These are phyloP conservation scores for Populus pruinosa DNA, from an alignment of 345 rosid species.

Conservation along the genomic window DNA sequence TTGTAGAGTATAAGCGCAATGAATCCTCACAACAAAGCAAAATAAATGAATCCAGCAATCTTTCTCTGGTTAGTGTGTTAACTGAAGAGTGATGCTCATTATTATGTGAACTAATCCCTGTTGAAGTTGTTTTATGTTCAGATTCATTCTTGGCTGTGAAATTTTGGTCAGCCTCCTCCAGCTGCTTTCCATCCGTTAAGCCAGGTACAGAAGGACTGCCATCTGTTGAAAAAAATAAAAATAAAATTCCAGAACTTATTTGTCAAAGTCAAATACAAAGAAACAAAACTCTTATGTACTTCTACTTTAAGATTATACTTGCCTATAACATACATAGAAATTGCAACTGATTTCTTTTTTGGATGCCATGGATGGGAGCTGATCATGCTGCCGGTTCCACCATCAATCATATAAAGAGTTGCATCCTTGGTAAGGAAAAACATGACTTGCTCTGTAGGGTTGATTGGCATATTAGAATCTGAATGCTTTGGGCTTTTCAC, in stretches of 20 bases:
- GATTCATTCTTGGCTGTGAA: constrained; percentile 1
- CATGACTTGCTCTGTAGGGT: constrained; percentile 15
- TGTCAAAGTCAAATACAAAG: not conserved
- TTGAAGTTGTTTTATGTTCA: not conserved
- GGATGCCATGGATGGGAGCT: constrained; percentile 15
- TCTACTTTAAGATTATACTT: constrained; percentile 17
- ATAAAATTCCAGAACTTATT: not conserved
- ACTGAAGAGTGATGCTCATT: not conserved
- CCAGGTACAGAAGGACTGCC: not conserved
- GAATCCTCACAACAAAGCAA: constrained; percentile 29
- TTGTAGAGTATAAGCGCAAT: constrained; percentile 29
- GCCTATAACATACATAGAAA: constrained; percentile 31
- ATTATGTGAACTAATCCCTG: not conserved
- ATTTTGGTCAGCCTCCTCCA: constrained; percentile 7
- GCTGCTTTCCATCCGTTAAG: constrained; percentile 3
- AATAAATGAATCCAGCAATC: constrained; percentile 18
- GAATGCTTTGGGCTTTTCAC: constrained; percentile 13
- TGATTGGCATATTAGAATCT: constrained; percentile 7
- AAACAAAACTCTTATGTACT: not conserved
- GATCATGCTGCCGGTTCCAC: constrained; percentile 16
- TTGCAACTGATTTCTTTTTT: constrained; percentile 21
- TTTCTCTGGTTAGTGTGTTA: constrained; percentile 1
- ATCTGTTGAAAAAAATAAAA: constrained; percentile 2
- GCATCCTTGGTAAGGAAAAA: constrained; percentile 25
- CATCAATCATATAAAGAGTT: constrained; percentile 12